Evolutionary conservation across 225 moss, liverwort and hornwort species (phyloP).

Genomic region (Pseudisothecium myosuroides): DNA sequence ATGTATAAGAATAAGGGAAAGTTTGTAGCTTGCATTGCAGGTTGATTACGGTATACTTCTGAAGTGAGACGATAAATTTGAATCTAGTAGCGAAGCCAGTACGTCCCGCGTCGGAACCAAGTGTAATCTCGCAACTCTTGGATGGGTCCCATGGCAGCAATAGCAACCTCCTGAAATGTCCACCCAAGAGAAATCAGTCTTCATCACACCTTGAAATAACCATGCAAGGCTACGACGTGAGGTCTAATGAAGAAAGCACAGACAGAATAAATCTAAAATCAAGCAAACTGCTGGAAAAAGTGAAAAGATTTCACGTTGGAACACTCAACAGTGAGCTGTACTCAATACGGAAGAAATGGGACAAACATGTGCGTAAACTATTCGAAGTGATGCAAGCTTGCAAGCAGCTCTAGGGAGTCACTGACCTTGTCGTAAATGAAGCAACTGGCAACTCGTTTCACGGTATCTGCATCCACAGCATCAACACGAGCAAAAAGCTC

Average conservation of each 20-base stretch:
- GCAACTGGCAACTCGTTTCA: conserved; percentile 75
- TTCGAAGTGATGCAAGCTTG: neutral
- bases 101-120: conserved; percentile 87
- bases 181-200: neutral
- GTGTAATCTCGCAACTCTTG: conserved; percentile 50
- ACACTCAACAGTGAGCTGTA: neutral
- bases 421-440: conserved; percentile 84
- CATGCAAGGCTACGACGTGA: neutral
- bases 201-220: neutral
- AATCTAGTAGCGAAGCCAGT: conserved; percentile 71
- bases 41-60: neutral
- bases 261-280: neutral
- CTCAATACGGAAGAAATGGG: neutral
- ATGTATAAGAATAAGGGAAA: neutral
- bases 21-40: neutral
- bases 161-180: conserved; percentile 55
- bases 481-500: conserved; percentile 95
- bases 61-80: neutral
- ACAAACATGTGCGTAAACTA: neutral
- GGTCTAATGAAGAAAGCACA: neutral
- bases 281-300: neutral
- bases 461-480: conserved; percentile 69
- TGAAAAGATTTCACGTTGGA: neutral
- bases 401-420: neutral
- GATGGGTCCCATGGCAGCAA: conserved; percentile 82